phyloP scores from a whole-genome alignment of 108 stramenopile genomes.

The Discostella pseudostelligera region DNA sequence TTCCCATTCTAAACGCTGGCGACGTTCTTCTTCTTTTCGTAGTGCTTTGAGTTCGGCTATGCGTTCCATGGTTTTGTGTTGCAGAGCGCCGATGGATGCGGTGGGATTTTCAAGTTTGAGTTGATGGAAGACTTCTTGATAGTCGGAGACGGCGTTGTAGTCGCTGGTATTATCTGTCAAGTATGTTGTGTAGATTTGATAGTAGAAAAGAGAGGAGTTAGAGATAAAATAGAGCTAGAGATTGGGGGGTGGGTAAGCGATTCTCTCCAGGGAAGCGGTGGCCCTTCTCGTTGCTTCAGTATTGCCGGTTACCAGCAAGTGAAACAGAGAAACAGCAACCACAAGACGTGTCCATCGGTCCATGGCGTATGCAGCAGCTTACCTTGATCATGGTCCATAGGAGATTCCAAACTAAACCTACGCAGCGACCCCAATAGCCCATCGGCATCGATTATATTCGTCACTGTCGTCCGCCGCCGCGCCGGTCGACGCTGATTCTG shows the following conservation, averaged over 20 bases:
- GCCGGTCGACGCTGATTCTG: too few relatives aligned
- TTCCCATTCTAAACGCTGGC: background rate
- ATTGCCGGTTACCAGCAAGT: too few relatives aligned
- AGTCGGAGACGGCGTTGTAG: conserved; percentile 8
- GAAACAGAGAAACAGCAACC: background rate
- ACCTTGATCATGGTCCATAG: conserved; percentile 13
- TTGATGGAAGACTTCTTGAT: conserved; percentile 35
- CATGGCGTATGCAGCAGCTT: background rate
- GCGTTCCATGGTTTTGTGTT: conserved; percentile 28
- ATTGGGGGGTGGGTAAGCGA: too few relatives aligned
- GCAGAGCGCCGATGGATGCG: conserved; percentile 23
- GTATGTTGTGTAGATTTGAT: background rate
- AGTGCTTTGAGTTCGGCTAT: conserved; percentile 15
- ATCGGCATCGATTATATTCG: too few relatives aligned
- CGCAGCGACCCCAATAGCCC: background rate
- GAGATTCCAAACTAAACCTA: background rate
- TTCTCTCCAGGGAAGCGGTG: too few relatives aligned
- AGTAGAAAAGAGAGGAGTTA: background rate
- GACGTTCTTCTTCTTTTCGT: conserved; percentile 12
- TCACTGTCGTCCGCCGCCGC: background rate
- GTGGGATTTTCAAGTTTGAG: conserved; percentile 28
- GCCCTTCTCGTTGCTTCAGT: too few relatives aligned
- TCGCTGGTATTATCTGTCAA: background rate
- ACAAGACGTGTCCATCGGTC: too few relatives aligned
- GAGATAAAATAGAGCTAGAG: background rate